Evolutionary conservation across 2,329 filamentous ascomycete species (phyloP), one percentile per base, ranked within the genome.

Genomic region (Bertia moriformis): DNA sequence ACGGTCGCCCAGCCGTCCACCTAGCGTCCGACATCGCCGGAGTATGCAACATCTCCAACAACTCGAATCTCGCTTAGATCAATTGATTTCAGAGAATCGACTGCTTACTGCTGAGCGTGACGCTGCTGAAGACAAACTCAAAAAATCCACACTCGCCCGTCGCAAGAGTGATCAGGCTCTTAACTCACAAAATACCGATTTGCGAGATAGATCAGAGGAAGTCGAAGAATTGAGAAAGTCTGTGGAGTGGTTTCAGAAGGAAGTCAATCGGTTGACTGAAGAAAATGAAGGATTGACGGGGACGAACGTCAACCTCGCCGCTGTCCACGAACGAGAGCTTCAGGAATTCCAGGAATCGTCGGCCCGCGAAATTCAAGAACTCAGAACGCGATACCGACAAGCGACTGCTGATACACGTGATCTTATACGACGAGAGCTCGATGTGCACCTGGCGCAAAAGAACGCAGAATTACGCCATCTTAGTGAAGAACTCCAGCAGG

Each of bases 11-110:
- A 93, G 86, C 49, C 79, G 89, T 60, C 88, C 91, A 51, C 86
- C 88, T 54, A 95, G 87, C 67, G 83, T 98, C 73, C 88, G 89
- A 51, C 88, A 89, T 56, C 84, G 89, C 55, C 91, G 94, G 62
- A 96, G 89, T 69, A 89, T 96, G 79, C 89, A 96, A 63, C 78
- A 89, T 40, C 78, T 96, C 44, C 32, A 35, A 35, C 89, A 98
- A 51, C 78, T 98, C 54, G 87, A 96, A 65, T 69, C 74, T 43
- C 77, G 73, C 51, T 72, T 98, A 50, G 86, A 95, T 49, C 81
- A 89, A 58, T 69, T 98, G 46, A 67, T 82, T 30, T 77, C 80
- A 17, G 89, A 98, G 57, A 96, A 96, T 54, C 78, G 80, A 41
- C 65, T 76, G 44, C 75, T 98, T 19, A 69, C 75, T 48, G 80